Base-by-base conservation (phyloP, 331 rosid species). In the Quercus tomentella region DNA sequence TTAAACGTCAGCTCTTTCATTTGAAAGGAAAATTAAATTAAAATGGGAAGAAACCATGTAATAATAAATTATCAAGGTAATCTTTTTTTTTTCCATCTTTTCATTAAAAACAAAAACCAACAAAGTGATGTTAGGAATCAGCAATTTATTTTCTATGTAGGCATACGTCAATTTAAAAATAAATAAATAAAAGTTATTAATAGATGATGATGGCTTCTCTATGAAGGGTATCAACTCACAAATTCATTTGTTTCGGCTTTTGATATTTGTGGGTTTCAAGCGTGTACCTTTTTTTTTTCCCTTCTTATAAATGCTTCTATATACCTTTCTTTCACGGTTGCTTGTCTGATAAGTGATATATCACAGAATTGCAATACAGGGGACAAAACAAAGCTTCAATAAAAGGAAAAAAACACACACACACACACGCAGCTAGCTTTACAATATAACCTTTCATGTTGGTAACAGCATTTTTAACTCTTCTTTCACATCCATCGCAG, bases 401-500 rank as follows among this genome's bases (percentile, higher is more conserved):
- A 31, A 4, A 6, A 30, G 15, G 1, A 18, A 56, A 20, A 6
- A 7, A 6, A 35, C 1, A 7, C 7, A 6, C 1, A 31, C 31
- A 31, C 83, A 72, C 25, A 54, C 81, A 74, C 45, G 56, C 37
- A 74, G 60, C 17, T 60, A 72, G 56, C 7, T 35, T 15, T 6
- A 35, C 30, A 60, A 75, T 33, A 12, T 35, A 72, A 93, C 97
- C 98, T 93, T 84, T 91, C 89, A 93, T 89, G 63, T 80, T 61
- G 57, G 92, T 86, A 45, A 90, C 92, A 41, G 94, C 92, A 65
- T 90, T 81, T 87, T 88, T 85, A 55, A 93, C 92, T 85, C 86
- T 87, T 78, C 98, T 78, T 89, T 93, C 98, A 67, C 98, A 93
- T 35, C 98, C 97, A 89, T 92, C 97, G 28, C 97, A 92, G 79